A percentile compares a stretch with the other conserved stretches of the same genome.
Conservation (phyloP, 2,329 filamentous ascomycete species). For the Rutstroemia sp. region DNA sequence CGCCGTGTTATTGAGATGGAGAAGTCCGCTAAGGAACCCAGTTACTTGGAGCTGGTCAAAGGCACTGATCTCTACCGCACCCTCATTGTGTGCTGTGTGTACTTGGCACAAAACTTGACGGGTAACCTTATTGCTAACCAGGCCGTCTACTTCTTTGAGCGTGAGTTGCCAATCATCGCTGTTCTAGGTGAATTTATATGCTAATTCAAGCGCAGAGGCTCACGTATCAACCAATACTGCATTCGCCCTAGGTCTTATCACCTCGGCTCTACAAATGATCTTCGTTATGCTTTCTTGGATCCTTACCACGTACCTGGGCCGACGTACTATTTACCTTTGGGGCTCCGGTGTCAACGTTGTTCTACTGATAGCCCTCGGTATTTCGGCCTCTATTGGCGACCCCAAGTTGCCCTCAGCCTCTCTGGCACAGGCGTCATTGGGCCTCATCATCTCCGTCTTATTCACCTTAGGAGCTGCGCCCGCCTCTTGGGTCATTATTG, state of each 20-base stretch:
- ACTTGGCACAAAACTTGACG: slow-evolving; percentile 52
- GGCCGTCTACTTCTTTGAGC: slow-evolving; percentile 51
- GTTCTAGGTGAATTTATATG: slow-evolving; percentile 10
- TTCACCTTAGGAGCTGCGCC: slow-evolving; percentile 57
- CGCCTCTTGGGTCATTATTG: slow-evolving; percentile 60
- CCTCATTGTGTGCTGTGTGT: slow-evolving; percentile 49
- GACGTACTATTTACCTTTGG: slow-evolving; percentile 58
- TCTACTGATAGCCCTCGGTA: slow-evolving; percentile 50
- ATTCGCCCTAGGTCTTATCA: slow-evolving; percentile 57
- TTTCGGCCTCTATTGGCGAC: slow-evolving; percentile 45
- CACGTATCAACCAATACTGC: slow-evolving; percentile 46
- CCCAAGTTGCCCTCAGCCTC: slow-evolving; percentile 31
- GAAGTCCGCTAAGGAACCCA: slow-evolving; percentile 39
- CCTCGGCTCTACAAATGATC: slow-evolving; percentile 53
- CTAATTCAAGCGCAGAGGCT: slow-evolving; percentile 45
- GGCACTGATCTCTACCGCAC: slow-evolving; percentile 49
- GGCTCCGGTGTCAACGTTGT: slow-evolving; percentile 46
- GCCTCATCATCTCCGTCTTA: slow-evolving; percentile 57
- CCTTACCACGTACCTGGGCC: slow-evolving; percentile 55
- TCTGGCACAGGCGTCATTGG: slow-evolving; percentile 53
- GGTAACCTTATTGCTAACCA: slow-evolving; percentile 59
- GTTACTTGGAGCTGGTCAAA: slow-evolving; percentile 44
- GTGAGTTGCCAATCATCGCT: slow-evolving; percentile 17
- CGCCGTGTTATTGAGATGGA: slow-evolving; percentile 51
- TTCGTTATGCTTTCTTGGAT: slow-evolving; percentile 62